phyloP scores from a whole-genome alignment of 192 early-diverging fungal genomes.

The Rhizophagus clarus region DNA sequence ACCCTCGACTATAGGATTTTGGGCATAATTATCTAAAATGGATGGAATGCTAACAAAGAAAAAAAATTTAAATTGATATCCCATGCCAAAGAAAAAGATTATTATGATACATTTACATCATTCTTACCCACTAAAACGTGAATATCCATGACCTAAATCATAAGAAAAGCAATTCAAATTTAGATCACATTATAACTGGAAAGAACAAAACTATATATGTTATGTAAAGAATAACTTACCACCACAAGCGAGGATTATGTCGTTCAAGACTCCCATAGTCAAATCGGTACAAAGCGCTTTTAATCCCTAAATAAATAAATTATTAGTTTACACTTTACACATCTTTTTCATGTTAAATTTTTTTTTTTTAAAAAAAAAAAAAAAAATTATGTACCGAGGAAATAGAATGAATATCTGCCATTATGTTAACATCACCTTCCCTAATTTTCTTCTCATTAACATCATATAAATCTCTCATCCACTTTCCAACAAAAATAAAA shows the following conservation, averaged over 20 bases:
- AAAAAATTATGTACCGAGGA: conserved; percentile 48
- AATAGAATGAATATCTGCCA: conserved; percentile 78
- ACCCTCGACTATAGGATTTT: background rate
- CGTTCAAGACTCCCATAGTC: conserved; percentile 35
- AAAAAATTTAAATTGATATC: conserved; percentile 37
- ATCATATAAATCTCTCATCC: conserved; percentile 68
- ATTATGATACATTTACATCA: background rate
- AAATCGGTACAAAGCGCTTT: conserved; percentile 78
- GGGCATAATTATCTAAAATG: background rate
- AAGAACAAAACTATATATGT: conserved; percentile 31
- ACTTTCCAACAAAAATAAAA: conserved; percentile 78
- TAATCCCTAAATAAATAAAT: conserved; percentile 44
- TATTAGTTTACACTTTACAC: background rate
- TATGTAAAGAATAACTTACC: conserved; percentile 32
- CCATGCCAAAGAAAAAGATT: conserved; percentile 17
- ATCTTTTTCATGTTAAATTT: background rate
- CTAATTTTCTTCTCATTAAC: conserved; percentile 64
- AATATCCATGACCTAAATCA: background rate
- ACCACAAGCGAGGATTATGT: conserved; percentile 37
- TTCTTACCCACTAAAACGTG: background rate
- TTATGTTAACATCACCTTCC: conserved; percentile 44
- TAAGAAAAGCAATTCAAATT: conserved; percentile 27
- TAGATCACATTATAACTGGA: conserved; percentile 21
- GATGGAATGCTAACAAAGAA: background rate
- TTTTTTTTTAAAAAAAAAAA: background rate